Evolutionary conservation across 495 filamentous ascomycete species (phyloP), one percentile per base, ranked within the genome.

Genomic region (Penicillium argentinense): DNA sequence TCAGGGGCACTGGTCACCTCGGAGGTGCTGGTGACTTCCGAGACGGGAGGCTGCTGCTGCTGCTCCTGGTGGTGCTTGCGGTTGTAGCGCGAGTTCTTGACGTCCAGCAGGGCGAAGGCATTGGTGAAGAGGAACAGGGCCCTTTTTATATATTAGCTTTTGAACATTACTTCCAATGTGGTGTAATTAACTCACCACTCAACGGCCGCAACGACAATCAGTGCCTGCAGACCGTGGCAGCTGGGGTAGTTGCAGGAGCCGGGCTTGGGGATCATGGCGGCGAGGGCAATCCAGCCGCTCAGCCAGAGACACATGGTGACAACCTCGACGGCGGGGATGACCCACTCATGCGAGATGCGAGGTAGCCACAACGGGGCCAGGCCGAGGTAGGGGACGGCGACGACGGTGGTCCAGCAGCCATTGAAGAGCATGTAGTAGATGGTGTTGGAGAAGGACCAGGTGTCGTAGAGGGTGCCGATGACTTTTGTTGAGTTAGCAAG

Each of bases 381-480:
- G 51, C 76, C 71, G 39, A 89, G 70, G 67, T 87, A 88, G 42
- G 67, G 56, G 28, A 89, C 66, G 0, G 80, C 74, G 42, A 88
- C 47, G 17, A 42, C 71, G 29, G 87, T 64, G 7, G 85, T 81
- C 82, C 82, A 87, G 49, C 85, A 70, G 47, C 80, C 70, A 63
- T 69, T 69, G 74, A 87, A 87, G 60, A 88, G 65, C 66, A 88
- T 78, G 71, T 83, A 88, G 64, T 79, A 77, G 57, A 82, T 51
- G 13, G 53, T 44, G 24, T 53, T 57, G 3, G 57, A 60, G 57
- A 57, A 60, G 14, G 60, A 51, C 50, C 57, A 68, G 11, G 40
- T 11, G 39, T 64, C 53, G 46, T 67, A 66, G 32, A 66, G 58
- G 4, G 53, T 53, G 9, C 42, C 59, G 18, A 62, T 53, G 37